Percentiles rank a stretch among this genome's conserved stretches.
Evolutionary conservation across 768 basidiomycete genomes (phyloP).

Genomic region (Solioccasus polychromus): DNA sequence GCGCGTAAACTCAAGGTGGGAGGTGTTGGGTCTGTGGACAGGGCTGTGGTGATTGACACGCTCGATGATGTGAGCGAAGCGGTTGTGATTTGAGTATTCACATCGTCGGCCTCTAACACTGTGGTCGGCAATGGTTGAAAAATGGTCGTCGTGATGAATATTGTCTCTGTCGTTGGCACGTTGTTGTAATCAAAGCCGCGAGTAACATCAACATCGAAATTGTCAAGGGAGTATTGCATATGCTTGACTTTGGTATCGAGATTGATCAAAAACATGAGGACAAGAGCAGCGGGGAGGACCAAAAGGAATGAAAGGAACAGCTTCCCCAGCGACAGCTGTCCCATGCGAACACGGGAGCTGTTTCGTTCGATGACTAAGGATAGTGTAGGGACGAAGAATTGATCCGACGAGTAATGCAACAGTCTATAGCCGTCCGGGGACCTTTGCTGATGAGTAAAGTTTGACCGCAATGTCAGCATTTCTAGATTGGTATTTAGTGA

Average conservation of each 20-base stretch:
- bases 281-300: constrained; percentile 14
- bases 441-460: constrained; percentile 50
- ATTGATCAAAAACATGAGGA: constrained; percentile 21
- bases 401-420: constrained; percentile 54
- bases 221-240: constrained; percentile 26
- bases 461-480: constrained; percentile 47
- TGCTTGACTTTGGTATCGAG: constrained; percentile 27
- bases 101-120: neutral
- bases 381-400: constrained; percentile 57
- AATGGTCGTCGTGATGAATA: constrained; percentile 31
- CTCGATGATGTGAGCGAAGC: constrained; percentile 3
- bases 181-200: constrained; percentile 6
- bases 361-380: constrained; percentile 30
- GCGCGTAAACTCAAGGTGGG: constrained; percentile 4
- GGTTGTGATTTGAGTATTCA: constrained; percentile 4
- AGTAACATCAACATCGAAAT: constrained; percentile 4
- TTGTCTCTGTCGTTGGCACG: constrained; percentile 19
- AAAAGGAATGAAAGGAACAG: constrained; percentile 14
- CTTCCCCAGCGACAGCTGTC: constrained; percentile 12
- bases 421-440: constrained; percentile 43
- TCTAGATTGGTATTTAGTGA: constrained; percentile 37
- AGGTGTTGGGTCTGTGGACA: constrained; percentile 3
- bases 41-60: constrained; percentile 8
- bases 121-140: constrained; percentile 10
- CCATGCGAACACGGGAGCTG: constrained; percentile 4